These are phyloP conservation scores for Ettlia oleoabundans DNA, from an alignment of 139 green algal species.

Conservation along the genomic window DNA sequence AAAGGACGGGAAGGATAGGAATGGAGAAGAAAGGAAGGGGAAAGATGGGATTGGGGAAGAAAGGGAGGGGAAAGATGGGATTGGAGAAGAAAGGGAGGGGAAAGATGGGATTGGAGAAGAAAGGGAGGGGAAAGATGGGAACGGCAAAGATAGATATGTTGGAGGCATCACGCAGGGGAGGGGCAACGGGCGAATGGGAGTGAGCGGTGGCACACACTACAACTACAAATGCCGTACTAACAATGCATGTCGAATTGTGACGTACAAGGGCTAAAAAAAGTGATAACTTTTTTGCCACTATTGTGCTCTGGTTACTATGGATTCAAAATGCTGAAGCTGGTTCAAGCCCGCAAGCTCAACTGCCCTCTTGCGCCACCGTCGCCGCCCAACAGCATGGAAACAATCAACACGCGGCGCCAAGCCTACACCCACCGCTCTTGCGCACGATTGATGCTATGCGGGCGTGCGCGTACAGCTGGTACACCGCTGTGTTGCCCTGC, in stretches of 20 bases:
- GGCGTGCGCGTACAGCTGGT: constrained; percentile 97
- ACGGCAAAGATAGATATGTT: background rate
- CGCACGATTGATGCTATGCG: constrained; percentile 86
- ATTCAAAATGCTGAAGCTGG: too few species aligned
- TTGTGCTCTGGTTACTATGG: too few species aligned
- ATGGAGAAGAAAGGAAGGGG: background rate
- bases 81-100: background rate
- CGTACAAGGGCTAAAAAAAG: too few species aligned
- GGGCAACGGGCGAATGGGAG: too few species aligned
- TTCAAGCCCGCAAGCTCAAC: too few species aligned
- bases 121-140: background rate
- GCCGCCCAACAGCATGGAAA: too few species aligned
- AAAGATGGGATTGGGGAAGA: background rate
- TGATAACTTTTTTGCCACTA: too few species aligned
- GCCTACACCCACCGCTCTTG: constrained; percentile 55
- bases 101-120: background rate
- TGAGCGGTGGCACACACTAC: background rate
- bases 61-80: background rate
- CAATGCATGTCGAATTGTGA: too few species aligned
- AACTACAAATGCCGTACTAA: too few species aligned
- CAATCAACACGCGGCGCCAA: background rate
- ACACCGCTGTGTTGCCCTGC: constrained; percentile 97
- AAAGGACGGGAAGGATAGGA: background rate
- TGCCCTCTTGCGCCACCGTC: too few species aligned
- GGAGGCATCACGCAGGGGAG: too few species aligned